A percentile compares a stretch with the other conserved stretches of the same genome.
phyloP scores from a whole-genome alignment of 192 early-diverging fungal genomes.

The Linnemannia schmuckeri region DNA sequence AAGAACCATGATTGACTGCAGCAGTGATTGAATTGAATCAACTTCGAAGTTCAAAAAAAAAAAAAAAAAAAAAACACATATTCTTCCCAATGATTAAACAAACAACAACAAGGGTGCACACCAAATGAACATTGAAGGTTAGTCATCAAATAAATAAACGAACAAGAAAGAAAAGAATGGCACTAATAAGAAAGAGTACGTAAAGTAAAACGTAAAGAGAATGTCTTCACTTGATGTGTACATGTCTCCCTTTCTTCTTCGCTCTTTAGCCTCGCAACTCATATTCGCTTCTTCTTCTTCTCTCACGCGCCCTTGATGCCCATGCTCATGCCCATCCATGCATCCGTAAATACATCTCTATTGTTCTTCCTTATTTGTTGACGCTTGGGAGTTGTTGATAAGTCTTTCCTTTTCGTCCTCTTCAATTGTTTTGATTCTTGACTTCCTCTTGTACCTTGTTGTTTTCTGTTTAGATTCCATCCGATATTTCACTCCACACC shows the following conservation, averaged over 20 bases:
- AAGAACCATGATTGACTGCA: neutral
- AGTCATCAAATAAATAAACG: slow-evolving; percentile 25
- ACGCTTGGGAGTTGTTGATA: no score
- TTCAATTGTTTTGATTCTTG: no score
- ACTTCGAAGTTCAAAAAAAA: neutral
- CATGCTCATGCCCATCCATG: no score
- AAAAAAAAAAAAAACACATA: neutral
- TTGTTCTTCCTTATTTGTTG: no score
- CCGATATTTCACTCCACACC: neutral
- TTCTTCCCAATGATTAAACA: neutral
- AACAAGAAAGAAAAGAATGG: neutral
- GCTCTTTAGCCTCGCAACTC: slow-evolving; percentile 1
- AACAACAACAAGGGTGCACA: neutral
- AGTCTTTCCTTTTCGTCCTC: no score
- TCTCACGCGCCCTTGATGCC: neutral
- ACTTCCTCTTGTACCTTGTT: no score
- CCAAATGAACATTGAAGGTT: slow-evolving; percentile 13
- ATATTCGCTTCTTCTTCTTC: neutral
- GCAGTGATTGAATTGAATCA: neutral
- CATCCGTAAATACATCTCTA: no score
- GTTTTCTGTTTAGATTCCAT: neutral
- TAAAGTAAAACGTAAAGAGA: neutral
- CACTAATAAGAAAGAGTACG: neutral
- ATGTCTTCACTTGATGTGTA: neutral
- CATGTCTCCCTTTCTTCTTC: neutral